Base-by-base conservation (phyloP, 1,284 basidiomycete genomes). In the Moesziomyces globuligerus region DNA sequence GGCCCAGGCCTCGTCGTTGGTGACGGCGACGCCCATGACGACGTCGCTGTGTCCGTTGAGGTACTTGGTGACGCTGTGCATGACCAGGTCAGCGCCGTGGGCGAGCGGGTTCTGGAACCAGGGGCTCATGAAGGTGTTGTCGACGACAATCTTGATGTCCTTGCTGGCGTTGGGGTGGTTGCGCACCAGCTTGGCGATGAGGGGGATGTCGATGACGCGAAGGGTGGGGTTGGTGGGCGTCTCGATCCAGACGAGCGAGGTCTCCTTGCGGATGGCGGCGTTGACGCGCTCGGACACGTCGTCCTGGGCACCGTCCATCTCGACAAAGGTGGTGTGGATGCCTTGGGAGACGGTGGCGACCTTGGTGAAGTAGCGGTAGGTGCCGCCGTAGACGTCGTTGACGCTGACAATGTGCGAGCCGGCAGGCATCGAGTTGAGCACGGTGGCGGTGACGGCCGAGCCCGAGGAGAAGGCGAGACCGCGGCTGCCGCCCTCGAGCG, bases 221-320 rank as follows among this genome's bases (percentile, higher is more conserved):
- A 98, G 88, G 0, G 92, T 93, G 0, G 95, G 95, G 84, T 98
- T 98, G 15, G 94, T 97, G 0, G 94, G 95, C 0, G 91, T 88
- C 84, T 98, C 94, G 79, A 97, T 89, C 94, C 94, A 98, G 58
- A 98, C 88, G n/a, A 98, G 86, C 90, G 94, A 93, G 4, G 94
- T 97, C 74, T 94, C 90, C 3, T 87, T 85, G 36, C 85, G 86
- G 67, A 96, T 87, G 0, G 90, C 80, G 20, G 67, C 86, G 8
- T 85, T 85, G 18, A 89, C 71, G 32, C 94, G 86, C 24, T 87
- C 84, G 5, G 91, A 89, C 45, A 88, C 86, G 37, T 72, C 74
- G 17, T 67, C 64, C 26, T 71, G 68, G 24, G 57, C 41, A 23
- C 74, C 61, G 42, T 70, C 69, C 46, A 97, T 85, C 81, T 97